Evolutionary conservation across 495 filamentous ascomycete genomes (phyloP), one percentile per base, ranked within the genome.

Genomic region (Mycothermus thermophilus): DNA sequence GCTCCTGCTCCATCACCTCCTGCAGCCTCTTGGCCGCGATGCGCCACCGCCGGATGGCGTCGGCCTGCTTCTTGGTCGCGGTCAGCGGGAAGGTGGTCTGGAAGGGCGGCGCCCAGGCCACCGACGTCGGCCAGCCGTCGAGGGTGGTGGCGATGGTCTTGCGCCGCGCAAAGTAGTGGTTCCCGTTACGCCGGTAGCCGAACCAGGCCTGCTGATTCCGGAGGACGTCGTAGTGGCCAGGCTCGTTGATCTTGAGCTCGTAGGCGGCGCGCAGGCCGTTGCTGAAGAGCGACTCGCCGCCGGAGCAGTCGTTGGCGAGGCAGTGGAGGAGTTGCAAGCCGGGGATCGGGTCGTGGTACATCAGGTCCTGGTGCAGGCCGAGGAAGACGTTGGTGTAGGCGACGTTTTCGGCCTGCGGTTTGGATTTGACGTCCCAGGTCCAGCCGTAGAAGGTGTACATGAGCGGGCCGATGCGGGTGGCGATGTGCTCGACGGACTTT

Each of bases 291-390:
- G 83, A 92, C 44, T 83, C 74, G 34, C 88, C 88, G 1, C 87
- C 83, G 0, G 71, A 59, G 46, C 71, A 73, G 1, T 69, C 72
- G 49, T 86, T 86, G 40, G 77, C 62, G 14, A 94, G 55, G 44
- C 86, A 93, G 53, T 94, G 88, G 4, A 96, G 68, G 12, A 94
- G 60, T 58, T 96, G 88, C 37, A 84, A 67, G 13, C 74, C 72
- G 1, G 88, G 88, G 7, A 83, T 72, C 16, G 80, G 71, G 10
- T 67, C 59, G 64, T 88, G 79, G 63, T 96, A 96, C 50, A 93
- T 67, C 18, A 94, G 69, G 48, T 96, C 88, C 78, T 93, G 88
- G 56, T 96, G 88, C 24, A 90, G 72, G 12, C 79, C 81, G 1
- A 94, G 73, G 44, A 73, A 73, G 27, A 75, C 62, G 50, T 62